phyloP scores from a whole-genome alignment of 495 filamentous ascomycete species.

The Penicillium lividum region DNA sequence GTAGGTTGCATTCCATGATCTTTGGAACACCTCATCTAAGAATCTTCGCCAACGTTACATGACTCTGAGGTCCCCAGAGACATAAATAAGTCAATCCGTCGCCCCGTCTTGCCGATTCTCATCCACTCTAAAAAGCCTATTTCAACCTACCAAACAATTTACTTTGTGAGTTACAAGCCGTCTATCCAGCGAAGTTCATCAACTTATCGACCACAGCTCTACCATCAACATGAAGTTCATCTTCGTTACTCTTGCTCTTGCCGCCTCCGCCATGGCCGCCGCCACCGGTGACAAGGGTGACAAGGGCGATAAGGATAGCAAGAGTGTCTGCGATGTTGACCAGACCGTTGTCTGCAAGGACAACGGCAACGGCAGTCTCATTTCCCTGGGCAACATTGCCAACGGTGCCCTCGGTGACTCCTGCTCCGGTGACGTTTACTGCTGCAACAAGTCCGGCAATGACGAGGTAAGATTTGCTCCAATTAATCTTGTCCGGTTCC shows the following conservation, averaged over 20 bases:
- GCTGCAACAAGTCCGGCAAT: slow-evolving; percentile 11
- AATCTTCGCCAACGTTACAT: neutral
- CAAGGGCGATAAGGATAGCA: neutral
- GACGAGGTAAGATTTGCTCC: slow-evolving; percentile 5
- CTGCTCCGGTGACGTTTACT: slow-evolving; percentile 21
- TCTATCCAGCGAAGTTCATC: too few relatives aligned
- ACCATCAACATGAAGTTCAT: slow-evolving; percentile 13
- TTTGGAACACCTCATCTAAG: too few relatives aligned
- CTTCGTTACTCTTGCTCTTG: slow-evolving; percentile 6
- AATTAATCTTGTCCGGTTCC: neutral
- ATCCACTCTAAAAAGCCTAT: neutral
- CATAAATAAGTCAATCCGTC: neutral
- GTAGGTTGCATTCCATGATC: neutral
- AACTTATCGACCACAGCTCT: neutral
- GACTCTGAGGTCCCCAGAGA: neutral
- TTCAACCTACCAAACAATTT: neutral
- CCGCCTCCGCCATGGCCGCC: neutral
- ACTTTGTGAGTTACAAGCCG: too few relatives aligned
- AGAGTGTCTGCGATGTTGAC: neutral
- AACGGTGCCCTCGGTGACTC: slow-evolving; percentile 15
- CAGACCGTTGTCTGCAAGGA: slow-evolving; percentile 17
- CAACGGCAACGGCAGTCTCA: slow-evolving; percentile 19
- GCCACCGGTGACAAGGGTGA: neutral
- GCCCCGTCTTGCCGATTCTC: neutral
- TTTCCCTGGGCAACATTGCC: slow-evolving; percentile 20